Base-by-base conservation (phyloP, 345 rosid genomes). In the Dipteronia dyeriana region DNA sequence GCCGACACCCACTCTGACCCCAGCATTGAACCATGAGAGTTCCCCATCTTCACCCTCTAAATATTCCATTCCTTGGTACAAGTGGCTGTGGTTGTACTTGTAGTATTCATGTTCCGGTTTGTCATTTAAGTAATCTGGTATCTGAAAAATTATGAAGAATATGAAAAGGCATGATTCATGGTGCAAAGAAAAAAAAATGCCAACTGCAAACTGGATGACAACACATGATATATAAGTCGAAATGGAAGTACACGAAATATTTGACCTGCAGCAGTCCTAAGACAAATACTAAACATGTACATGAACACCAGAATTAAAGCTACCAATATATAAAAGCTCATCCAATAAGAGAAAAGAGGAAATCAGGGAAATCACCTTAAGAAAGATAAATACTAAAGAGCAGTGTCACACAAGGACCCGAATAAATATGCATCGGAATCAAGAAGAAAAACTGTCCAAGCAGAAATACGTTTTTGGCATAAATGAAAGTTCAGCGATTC, bases 1-100 rank as follows among this genome's bases (percentile, higher is more conserved):
- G 20, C 99, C 98, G 9, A 93, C 97, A 1, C 97, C 98, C 72
- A 95, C 98, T 61, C 98, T 89, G n/a, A 95, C 97, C 38, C 98
- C 97, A 3, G 95, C 95, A 68, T 91, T 95, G 79, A 93, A 95
- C 99, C 96, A 95, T 22, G 93, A 83, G 26, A 95, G 88, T 64
- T 95, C 98, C 12, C 97, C 97, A 76, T 91, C 94, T 81, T 90
- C 91, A 13, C 87, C 87, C 6, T 91, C 92, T 47, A 85, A 26
- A 25, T 78, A 85, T 10, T 82, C 84, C 16, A 79, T 81, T 70
- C 89, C 85, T 62, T 84, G 23, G 77, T 84, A 80, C 78, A 76
- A 4, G 38, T 34, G 65, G 54, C 1, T 7, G 45, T 81, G 65
- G 54, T 3, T 6, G 45, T 83, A 72, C 69, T 78, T 76, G 60